Evolutionary conservation across 2,329 filamentous ascomycete genomes (phyloP).

Genomic region (Stromatinia cepivora): DNA sequence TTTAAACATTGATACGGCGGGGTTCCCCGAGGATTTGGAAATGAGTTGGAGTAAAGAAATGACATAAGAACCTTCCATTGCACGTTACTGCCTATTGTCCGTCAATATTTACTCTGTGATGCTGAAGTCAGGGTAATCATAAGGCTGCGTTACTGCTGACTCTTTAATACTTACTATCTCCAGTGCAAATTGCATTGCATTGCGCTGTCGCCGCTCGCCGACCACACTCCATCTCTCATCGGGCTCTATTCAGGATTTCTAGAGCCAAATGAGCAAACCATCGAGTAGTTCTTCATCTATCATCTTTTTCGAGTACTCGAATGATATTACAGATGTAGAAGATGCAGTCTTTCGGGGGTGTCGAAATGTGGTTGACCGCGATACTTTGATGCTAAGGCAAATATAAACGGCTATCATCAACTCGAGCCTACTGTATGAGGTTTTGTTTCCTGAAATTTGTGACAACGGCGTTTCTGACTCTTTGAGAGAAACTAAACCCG

Average conservation of each 20-base stretch:
- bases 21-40: not conserved
- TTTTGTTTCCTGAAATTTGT: not conserved
- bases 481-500: not conserved
- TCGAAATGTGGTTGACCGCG: not conserved
- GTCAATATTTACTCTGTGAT: not conserved
- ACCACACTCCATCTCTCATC: not conserved
- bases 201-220: not conserved
- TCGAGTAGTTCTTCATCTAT: fast-evolving
- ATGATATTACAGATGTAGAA: too few species aligned
- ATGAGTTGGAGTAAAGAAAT: not conserved
- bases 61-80: not conserved
- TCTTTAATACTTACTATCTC: not conserved
- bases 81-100: not conserved
- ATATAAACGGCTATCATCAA: not conserved
- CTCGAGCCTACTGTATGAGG: not conserved
- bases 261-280: not conserved
- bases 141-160: not conserved
- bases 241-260: not conserved
- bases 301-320: not conserved
- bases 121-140: not conserved
- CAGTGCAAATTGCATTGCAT: not conserved
- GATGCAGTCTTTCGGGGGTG: not conserved
- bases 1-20: not conserved
- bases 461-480: not conserved
- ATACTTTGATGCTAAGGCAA: not conserved